These are phyloP conservation scores for Pleurotus pulmonarius DNA, from an alignment of 768 basidiomycete genomes.

Conservation along the genomic window DNA sequence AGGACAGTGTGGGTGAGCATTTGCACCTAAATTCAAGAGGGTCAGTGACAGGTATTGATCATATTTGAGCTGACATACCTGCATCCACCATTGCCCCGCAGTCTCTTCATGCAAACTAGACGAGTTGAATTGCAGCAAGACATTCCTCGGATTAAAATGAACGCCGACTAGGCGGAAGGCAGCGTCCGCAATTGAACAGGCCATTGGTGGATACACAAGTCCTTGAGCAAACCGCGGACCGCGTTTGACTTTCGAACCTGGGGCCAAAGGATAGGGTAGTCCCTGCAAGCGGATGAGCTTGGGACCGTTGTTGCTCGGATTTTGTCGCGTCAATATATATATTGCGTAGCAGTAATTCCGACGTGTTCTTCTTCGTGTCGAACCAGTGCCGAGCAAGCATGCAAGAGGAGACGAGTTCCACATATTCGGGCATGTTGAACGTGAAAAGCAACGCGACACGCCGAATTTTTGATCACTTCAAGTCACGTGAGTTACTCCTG, in stretches of 20 bases:
- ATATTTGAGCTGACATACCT: background rate
- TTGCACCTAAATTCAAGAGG: background rate
- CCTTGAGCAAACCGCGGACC: background rate
- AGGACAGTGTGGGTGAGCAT: conserved; percentile 6
- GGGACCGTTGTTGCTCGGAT: background rate
- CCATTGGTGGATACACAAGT: conserved; percentile 4
- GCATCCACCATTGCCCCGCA: background rate
- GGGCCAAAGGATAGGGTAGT: background rate
- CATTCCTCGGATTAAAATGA: conserved; percentile 3
- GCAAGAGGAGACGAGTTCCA: background rate
- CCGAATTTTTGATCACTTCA: background rate
- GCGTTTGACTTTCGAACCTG: background rate
- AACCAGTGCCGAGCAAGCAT: background rate
- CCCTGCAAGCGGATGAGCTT: background rate
- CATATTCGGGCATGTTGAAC: background rate
- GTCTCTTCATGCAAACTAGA: background rate
- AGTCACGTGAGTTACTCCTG: background rate
- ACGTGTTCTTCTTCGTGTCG: background rate
- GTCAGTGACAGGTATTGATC: background rate
- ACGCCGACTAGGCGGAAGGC: background rate
- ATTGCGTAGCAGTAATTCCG: background rate
- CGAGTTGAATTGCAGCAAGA: background rate
- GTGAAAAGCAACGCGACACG: background rate
- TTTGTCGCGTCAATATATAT: conserved; percentile 1
- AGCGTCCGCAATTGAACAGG: background rate